Evolutionary conservation across 176 grass and related monocot species (phyloP), one percentile per base, ranked within the genome.

Genomic region (Luzula sylvatica): DNA sequence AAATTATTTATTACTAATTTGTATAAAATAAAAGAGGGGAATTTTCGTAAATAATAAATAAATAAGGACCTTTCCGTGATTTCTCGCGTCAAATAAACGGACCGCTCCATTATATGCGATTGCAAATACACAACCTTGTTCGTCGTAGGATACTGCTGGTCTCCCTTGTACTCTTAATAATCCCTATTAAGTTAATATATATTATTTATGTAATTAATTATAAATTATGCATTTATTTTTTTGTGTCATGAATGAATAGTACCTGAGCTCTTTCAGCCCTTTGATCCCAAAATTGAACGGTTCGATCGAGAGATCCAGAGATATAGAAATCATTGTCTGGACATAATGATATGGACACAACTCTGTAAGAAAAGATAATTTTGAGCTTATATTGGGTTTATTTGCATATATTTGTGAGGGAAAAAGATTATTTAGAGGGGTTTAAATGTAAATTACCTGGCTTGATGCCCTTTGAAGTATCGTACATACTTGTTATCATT

Each of bases 391-490:
- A 72, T 55, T 27, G 12, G 1, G 50, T 46, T 70, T 55, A 7
- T 55, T 58, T 61, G 1, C 29, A n/a, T n/a, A n/a, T n/a, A n/a
- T n/a, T n/a, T n/a, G n/a, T n/a, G n/a, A n/a, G n/a, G n/a, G 23
- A 39, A 20, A 15, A 4, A 41, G 28, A 46, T 42, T 30, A 46
- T 52, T 27, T 26, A 12, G 46, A 26, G 20, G 1, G 56, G 12
- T 20, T 50, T 41, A 68, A 38, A 23, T 50, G 26, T 30, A 47
- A 2, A 73, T 55, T 32, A 89, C 92, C 92, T 82, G 71, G 86
- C 92, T 49, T 86, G 92, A 64, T 96, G 92, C n/a, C 92, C 92
- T 68, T 96, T 96, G 27, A 96, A 96, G 65, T 96, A 96, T 74
- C 92, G n/a, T n/a, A 96, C 63, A 55, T 82, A 96, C 42, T 87